Conservation (phyloP, 257 asterid species). For the Solanum bulbocastanum region DNA sequence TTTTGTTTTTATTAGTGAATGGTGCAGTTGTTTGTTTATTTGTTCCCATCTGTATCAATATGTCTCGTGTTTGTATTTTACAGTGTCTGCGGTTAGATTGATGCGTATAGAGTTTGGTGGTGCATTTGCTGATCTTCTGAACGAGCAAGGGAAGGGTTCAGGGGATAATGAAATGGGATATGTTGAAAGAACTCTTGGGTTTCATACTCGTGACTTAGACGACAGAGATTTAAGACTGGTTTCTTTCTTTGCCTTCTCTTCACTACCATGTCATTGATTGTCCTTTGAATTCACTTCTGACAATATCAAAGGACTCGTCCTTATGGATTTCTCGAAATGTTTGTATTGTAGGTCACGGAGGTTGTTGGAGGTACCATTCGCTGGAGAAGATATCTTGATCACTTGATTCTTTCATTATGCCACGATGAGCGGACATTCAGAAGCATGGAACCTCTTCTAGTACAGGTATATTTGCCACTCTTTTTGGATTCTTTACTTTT, state of each 20-base stretch:
- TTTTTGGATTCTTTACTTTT: constrained; percentile 2
- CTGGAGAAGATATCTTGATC: constrained; percentile 92
- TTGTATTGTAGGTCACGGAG: constrained; percentile 60
- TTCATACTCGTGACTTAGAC: constrained; percentile 69
- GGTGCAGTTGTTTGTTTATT: neutral
- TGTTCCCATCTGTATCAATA: neutral
- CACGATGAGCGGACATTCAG: constrained; percentile 55
- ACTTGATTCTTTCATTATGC: constrained; percentile 83
- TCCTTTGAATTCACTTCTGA: neutral
- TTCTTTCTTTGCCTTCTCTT: neutral
- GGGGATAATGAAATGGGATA: constrained; percentile 90
- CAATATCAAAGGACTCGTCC: neutral
- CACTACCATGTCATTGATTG: neutral
- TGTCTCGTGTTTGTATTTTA: neutral
- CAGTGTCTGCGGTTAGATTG: constrained; percentile 90
- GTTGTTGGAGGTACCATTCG: constrained; percentile 96
- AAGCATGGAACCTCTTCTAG: constrained; percentile 85
- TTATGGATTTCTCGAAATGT: neutral
- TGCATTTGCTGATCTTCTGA: constrained; percentile 89
- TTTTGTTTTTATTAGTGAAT: too few species aligned
- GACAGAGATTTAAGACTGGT: constrained; percentile 94
- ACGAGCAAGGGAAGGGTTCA: constrained; percentile 92
- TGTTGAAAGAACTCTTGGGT: constrained; percentile 90
- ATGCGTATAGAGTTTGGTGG: constrained; percentile 92
- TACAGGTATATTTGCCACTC: constrained; percentile 43